These are phyloP conservation scores for Penicillium bialowiezense DNA, from an alignment of 495 filamentous ascomycete genomes.

Conservation along the genomic window DNA sequence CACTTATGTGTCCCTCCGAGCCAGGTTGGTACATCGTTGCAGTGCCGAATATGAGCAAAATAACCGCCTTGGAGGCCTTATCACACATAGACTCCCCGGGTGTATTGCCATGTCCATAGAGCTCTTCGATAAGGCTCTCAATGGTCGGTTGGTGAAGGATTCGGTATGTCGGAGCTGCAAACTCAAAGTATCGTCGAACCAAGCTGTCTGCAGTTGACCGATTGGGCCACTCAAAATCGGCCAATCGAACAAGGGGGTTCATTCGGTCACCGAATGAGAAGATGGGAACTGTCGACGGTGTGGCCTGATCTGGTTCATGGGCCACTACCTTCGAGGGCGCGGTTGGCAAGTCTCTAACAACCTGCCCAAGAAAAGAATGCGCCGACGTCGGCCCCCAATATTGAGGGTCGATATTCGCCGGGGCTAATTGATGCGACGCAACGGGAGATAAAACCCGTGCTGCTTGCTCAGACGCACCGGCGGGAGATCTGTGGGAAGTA, in stretches of 20 bases:
- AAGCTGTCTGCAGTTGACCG: conserved; percentile 11
- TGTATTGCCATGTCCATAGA: conserved; percentile 4
- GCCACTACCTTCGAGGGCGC: conserved; percentile 9
- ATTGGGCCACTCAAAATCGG: conserved; percentile 23
- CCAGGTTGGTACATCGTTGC: conserved; percentile 19
- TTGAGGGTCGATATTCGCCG: conserved; percentile 14
- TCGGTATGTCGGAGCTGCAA: conserved; percentile 30
- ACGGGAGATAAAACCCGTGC: neutral
- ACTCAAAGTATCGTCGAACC: conserved; percentile 31
- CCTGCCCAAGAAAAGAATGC: conserved; percentile 26
- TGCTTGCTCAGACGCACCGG: neutral
- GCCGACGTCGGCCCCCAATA: conserved; percentile 28
- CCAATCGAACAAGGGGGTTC: conserved; percentile 9
- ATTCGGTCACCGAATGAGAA: conserved; percentile 25
- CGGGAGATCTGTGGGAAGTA: neutral
- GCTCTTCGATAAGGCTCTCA: conserved; percentile 11
- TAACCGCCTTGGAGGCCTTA: conserved; percentile 10
- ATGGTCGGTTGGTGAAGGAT: conserved; percentile 27
- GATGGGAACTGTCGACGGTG: conserved; percentile 12
- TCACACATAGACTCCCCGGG: neutral
- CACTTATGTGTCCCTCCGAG: conserved; percentile 8
- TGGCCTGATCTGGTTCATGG: neutral
- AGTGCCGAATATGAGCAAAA: conserved; percentile 23
- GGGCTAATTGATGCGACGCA: neutral
- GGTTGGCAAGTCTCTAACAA: conserved; percentile 14